These are phyloP conservation scores for Coemansia sp. DNA, from an alignment of 192 early-diverging fungal genomes.

Conservation along the genomic window DNA sequence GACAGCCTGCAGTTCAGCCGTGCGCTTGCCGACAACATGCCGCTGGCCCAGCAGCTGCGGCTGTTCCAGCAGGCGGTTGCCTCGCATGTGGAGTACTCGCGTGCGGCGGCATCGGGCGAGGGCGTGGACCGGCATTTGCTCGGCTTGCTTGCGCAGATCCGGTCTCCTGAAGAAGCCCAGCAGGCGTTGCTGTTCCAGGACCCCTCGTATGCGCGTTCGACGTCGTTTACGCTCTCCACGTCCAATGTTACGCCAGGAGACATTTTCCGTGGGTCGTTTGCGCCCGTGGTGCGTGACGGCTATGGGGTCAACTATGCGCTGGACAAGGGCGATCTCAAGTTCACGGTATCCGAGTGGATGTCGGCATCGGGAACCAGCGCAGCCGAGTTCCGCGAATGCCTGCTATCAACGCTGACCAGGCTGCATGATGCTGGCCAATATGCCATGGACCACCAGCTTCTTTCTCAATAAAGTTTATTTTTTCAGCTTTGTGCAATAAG, in stretches of 20 bases:
- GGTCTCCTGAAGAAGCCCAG: constrained; percentile 57
- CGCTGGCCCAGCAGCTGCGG: constrained; percentile 49
- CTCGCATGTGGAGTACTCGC: constrained; percentile 72
- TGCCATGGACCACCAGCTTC: constrained; percentile 12
- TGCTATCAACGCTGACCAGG: constrained; percentile 49
- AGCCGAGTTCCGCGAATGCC: constrained; percentile 59
- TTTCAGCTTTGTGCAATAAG: constrained; percentile 69
- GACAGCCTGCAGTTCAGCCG: constrained; percentile 77
- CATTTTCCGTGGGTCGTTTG: constrained; percentile 76
- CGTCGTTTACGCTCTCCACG: constrained; percentile 79
- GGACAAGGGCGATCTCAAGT: constrained; percentile 63
- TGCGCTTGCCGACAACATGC: constrained; percentile 66
- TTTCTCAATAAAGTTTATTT: not conserved
- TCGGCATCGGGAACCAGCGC: constrained; percentile 58
- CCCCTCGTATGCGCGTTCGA: constrained; percentile 71
- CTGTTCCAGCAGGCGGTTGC: constrained; percentile 64
- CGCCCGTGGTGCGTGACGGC: constrained; percentile 78
- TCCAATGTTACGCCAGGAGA: constrained; percentile 76
- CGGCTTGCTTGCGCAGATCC: constrained; percentile 73
- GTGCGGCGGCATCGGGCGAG: constrained; percentile 67
- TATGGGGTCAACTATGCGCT: constrained; percentile 87
- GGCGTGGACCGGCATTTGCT: constrained; percentile 93
- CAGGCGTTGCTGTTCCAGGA: constrained; percentile 78
- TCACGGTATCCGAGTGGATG: constrained; percentile 63
- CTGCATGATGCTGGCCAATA: constrained; percentile 40